Base-by-base conservation (phyloP, 192 early-diverging fungal species). In the Backusella tarrabulga region DNA sequence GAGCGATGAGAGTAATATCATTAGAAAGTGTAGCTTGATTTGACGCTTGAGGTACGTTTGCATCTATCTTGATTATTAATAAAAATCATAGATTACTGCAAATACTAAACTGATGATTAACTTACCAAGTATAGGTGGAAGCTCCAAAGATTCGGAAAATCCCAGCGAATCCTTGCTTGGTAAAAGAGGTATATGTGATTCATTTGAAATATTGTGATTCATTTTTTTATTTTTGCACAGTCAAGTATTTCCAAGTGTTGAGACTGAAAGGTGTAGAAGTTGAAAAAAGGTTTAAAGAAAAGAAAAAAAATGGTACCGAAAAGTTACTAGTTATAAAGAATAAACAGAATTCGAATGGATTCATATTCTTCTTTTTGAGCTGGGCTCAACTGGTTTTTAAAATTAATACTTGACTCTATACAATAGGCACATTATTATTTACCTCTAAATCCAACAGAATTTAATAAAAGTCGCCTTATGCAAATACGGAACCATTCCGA, bases 311-410 rank as follows among this genome's bases (percentile, higher is more conserved):
- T 11, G 4, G 29, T 29, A 9, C n/a, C 9, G 8, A 63, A 12
- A 60, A 26, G 23, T 11, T 63, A 12, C 56, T 11, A 29, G 56
- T 63, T 63, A 63, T 63, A 63, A 63, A 63, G 56, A 63, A 63
- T 2, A 14, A 63, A 63, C 23, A 63, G 21, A 63, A 63, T 63
- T 63, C 56, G 56, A 63, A 63, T 63, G 26, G 56, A 63, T 29
- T 63, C 56, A 63, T 63, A 63, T 63, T 29, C 21, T 63, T 63
- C 26, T 63, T 63, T 63, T 63, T 63, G 21, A 63, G 56, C 56
- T 63, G 23, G 23, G 3, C 56, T 60, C 11, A 60, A 26, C 54
- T 29, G 56, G 56, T 63, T 26, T 63, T 63, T 29, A 63, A 63
- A 63, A 63, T 29, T 29, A 63, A 12, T 12, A 23, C 21, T 63